Evolutionary conservation across 78 protist genomes (phyloP).

Genomic region (Dictyostelium capitatum): DNA sequence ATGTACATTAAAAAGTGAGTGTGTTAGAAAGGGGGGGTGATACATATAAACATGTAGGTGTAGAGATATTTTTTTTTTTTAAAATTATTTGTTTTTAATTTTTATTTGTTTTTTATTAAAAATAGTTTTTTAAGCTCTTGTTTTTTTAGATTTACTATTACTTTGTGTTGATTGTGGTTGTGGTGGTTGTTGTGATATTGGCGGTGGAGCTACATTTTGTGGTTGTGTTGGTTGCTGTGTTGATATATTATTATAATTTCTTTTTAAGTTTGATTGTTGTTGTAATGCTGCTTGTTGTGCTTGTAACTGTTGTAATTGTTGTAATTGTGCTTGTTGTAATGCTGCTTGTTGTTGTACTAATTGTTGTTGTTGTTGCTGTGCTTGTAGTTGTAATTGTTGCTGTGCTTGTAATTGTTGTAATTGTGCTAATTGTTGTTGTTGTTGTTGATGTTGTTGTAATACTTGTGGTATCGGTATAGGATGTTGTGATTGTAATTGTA

Average conservation of each 20-base stretch:
- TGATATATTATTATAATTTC: not conserved
- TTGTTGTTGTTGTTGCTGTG: not conserved
- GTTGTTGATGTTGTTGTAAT: not conserved
- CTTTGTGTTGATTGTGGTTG: not conserved
- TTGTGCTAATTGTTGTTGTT: not conserved
- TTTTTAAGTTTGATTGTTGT: not conserved
- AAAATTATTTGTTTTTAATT: not conserved
- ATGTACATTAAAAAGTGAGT: too few relatives aligned
- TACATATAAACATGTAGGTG: not conserved
- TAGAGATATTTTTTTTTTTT: not conserved
- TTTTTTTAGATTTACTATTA: constrained; percentile 33
- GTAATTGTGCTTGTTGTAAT: constrained; percentile 1
- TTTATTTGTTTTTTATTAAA: not conserved
- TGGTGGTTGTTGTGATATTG: not conserved
- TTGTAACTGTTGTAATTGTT: not conserved
- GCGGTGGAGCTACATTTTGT: not conserved
- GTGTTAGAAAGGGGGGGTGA: too few relatives aligned
- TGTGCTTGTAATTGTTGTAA: not conserved
- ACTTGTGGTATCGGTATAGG: not conserved
- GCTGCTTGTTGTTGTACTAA: not conserved
- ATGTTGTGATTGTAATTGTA: not conserved
- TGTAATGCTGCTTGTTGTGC: not conserved
- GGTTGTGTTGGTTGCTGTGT: not conserved
- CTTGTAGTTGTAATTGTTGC: not conserved
- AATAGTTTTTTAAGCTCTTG: constrained; percentile 12